Conservation (phyloP, 1,284 basidiomycete species). For the Apiotrichum sp. region DNA sequence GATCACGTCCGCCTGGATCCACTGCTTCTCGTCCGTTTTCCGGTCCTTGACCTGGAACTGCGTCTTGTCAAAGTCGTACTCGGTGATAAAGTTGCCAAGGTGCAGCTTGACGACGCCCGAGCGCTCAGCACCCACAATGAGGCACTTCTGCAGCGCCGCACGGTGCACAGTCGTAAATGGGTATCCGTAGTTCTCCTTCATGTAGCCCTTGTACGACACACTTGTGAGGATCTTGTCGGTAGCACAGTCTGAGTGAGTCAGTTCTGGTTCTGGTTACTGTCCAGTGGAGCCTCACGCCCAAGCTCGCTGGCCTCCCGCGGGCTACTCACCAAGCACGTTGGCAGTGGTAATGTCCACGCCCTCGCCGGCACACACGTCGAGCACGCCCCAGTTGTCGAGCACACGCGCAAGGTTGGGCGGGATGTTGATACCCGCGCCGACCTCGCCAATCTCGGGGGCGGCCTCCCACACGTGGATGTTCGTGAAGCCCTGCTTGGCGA, state of each 20-base stretch:
- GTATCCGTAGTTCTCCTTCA: constrained; percentile 33
- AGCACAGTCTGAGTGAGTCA: constrained; percentile 23
- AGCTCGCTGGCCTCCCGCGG: no score
- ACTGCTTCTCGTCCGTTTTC: constrained; percentile 18
- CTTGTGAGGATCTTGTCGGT: constrained; percentile 33
- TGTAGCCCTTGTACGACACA: constrained; percentile 31
- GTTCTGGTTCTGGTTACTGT: no score
- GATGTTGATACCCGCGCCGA: constrained; percentile 41
- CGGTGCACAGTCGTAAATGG: constrained; percentile 42
- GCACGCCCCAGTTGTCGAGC: constrained; percentile 28
- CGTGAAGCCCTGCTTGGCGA: constrained; percentile 31
- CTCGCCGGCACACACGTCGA: constrained; percentile 25
- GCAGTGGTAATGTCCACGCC: constrained; percentile 32
- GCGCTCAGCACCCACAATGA: constrained; percentile 27
- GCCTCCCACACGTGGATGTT: constrained; percentile 37
- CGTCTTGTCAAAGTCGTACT: constrained; percentile 37
- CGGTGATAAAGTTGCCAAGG: constrained; percentile 29
- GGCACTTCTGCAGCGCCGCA: constrained; percentile 36
- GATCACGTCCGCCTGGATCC: constrained; percentile 43
- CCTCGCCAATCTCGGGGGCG: constrained; percentile 32
- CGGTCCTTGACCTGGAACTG: constrained; percentile 24
- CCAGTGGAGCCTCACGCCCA: neutral
- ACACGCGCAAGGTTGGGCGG: constrained; percentile 36
- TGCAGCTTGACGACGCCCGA: constrained; percentile 33
- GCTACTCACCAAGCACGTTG: constrained; percentile 30